Percentiles rank a stretch among this genome's conserved stretches.
Evolutionary conservation across 2,329 filamentous ascomycete species (phyloP).

Genomic region (Coleophoma cylindrospora): DNA sequence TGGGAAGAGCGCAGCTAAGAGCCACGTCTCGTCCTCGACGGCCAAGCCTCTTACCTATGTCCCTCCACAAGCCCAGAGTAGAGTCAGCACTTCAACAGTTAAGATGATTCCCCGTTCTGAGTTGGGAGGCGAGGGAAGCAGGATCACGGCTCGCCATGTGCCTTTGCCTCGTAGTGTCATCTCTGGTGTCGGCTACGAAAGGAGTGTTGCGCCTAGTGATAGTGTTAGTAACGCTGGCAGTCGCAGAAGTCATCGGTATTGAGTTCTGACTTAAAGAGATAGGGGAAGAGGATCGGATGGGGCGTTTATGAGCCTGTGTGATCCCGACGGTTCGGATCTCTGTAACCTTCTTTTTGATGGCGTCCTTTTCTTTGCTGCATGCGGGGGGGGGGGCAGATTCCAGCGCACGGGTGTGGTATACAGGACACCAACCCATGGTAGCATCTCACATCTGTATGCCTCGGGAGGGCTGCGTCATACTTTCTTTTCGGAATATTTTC

Average conservation of each 20-base stretch:
- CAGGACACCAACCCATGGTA: too few species aligned
- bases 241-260: not conserved
- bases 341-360: too few species aligned
- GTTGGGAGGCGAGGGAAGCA: not conserved
- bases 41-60: not conserved
- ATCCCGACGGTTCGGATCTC: too few species aligned
- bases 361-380: too few species aligned
- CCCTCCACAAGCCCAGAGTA: not conserved
- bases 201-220: conserved; percentile 53
- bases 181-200: conserved; percentile 39
- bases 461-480: too few species aligned
- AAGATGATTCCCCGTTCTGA: not conserved
- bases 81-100: not conserved
- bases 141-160: conserved; percentile 7
- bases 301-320: too few species aligned
- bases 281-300: too few species aligned
- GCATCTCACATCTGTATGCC: too few species aligned
- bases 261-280: too few species aligned
- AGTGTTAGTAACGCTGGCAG: conserved; percentile 58
- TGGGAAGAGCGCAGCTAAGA: not conserved
- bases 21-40: not conserved
- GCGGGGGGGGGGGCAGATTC: too few species aligned
- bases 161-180: conserved; percentile 10
- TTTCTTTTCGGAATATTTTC: too few species aligned
- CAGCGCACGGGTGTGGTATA: too few species aligned